Base-by-base conservation (phyloP, 1,139 yeast genomes). In the Petasospora rhodanensis region DNA sequence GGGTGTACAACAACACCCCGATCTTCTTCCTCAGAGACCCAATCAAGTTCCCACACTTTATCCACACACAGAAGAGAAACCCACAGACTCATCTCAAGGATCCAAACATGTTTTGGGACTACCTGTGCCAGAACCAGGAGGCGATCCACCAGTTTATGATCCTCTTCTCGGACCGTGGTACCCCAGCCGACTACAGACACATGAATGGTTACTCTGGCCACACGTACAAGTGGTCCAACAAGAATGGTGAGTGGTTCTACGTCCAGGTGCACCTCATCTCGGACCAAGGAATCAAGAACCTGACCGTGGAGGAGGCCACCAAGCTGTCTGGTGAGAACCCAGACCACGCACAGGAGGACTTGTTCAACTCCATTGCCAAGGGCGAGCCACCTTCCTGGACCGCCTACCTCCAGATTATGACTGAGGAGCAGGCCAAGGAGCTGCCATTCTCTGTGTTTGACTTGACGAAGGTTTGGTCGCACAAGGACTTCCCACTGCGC, bases 61-160 rank as follows among this genome's bases (percentile, higher is more conserved):
- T 73, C 45, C 79, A 74, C 52, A 70, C 79, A 22, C 85, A 78
- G 58, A 78, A 78, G 71, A 54, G 84, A 58, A 76, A 81, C 64
- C 94, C 94, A 29, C 76, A 82, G 62, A 83, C 93, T 31, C 82
- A 83, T 61, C 66, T 81, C 59, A 82, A 82, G 58, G 94, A 85
- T 58, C 73, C 84, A 16, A 69, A 75, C 59, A 73, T 73, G 79
- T 76, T 76, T 49, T 79, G 85, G 84, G 84, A 79, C 56, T 79
- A 75, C 56, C 66, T 76, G 58, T 65, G 71, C 32, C 68, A 64
- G 45, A 77, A 77, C 54, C 79, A 73, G 56, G 85, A 78, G 52
- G 66, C 81, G 14, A 62, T 71, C 38, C 86, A 79, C 55, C 84
- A 78, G 58, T 77, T 78, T 32, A 66, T 70, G 64, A 62, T 70